Percentiles rank a stretch among this genome's conserved stretches.
These are phyloP conservation scores for Salix dunnii DNA, from an alignment of 345 rosid species.

Conservation along the genomic window DNA sequence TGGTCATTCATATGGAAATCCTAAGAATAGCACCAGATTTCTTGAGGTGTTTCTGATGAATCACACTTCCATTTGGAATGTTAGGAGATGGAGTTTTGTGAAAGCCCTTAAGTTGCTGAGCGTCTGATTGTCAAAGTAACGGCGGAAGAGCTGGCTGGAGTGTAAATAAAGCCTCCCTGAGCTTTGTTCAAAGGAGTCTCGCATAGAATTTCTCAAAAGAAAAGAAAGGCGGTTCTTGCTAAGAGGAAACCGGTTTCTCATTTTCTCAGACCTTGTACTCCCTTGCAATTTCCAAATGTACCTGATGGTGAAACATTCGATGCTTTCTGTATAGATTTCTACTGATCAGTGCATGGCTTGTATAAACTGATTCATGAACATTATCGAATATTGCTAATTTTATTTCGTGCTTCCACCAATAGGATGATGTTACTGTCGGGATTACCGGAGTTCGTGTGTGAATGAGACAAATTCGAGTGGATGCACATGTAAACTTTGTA, in stretches of 20 bases:
- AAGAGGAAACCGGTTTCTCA: constrained; percentile 10
- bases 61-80: constrained; percentile 10
- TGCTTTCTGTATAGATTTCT: constrained; percentile 3
- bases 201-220: not conserved
- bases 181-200: constrained; percentile 3
- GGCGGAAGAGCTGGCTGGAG: constrained; percentile 12
- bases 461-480: too few species aligned
- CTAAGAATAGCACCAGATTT: not conserved
- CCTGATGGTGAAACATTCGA: not conserved
- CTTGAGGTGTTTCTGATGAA: constrained; percentile 4
- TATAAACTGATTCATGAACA: constrained; percentile 12
- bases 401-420: not conserved
- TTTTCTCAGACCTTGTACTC: not conserved
- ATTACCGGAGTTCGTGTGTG: too few species aligned
- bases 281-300: not conserved
- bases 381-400: not conserved
- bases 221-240: not conserved
- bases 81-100: constrained; percentile 54
- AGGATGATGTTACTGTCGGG: not conserved
- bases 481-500: too few species aligned
- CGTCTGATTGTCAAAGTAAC: constrained; percentile 5
- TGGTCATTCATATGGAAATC: not conserved
- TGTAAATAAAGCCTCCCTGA: constrained; percentile 25
- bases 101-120: constrained; percentile 33
- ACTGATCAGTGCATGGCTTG: constrained; percentile 9